These are phyloP conservation scores for Niveomyces coronatus DNA, from an alignment of 2,329 filamentous ascomycete genomes.

Conservation along the genomic window DNA sequence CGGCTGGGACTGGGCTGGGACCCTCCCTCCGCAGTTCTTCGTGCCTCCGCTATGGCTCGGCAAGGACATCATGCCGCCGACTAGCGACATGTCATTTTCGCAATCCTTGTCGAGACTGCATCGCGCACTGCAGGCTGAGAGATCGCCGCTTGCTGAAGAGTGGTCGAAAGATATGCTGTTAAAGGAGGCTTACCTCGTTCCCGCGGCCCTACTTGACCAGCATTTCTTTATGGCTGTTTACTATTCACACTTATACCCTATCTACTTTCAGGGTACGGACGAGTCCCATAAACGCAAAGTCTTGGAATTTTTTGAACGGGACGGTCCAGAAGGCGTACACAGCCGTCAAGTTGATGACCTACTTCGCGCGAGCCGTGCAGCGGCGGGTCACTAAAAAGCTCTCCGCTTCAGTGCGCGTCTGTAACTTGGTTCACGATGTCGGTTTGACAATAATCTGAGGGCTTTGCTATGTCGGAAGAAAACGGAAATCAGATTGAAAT, in stretches of 20 bases:
- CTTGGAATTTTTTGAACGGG: constrained; percentile 1
- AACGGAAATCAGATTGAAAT: too few species aligned
- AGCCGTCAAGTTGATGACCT: constrained; percentile 1
- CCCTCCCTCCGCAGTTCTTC: constrained; percentile 2
- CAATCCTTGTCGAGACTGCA: not conserved
- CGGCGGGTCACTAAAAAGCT: too few species aligned
- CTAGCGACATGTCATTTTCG: not conserved
- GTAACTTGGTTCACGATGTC: too few species aligned
- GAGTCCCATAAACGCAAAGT: constrained; percentile 1
- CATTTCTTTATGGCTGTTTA: constrained; percentile 6
- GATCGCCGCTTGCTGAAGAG: not conserved
- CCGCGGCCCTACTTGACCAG: constrained; percentile 3
- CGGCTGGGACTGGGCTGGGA: constrained; percentile 9
- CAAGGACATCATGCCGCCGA: not conserved
- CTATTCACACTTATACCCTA: constrained; percentile 3
- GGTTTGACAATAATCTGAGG: too few species aligned
- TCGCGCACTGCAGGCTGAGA: not conserved
- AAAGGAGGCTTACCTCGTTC: not conserved
- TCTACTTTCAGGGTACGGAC: not conserved
- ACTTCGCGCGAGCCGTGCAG: not conserved
- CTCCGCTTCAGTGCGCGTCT: too few species aligned
- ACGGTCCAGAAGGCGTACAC: constrained; percentile 4
- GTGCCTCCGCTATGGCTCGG: constrained; percentile 6
- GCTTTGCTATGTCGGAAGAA: too few species aligned
- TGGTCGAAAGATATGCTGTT: constrained; percentile 2